Base-by-base conservation (phyloP, 805 yeast genomes). In the Lachancea mirantina region DNA sequence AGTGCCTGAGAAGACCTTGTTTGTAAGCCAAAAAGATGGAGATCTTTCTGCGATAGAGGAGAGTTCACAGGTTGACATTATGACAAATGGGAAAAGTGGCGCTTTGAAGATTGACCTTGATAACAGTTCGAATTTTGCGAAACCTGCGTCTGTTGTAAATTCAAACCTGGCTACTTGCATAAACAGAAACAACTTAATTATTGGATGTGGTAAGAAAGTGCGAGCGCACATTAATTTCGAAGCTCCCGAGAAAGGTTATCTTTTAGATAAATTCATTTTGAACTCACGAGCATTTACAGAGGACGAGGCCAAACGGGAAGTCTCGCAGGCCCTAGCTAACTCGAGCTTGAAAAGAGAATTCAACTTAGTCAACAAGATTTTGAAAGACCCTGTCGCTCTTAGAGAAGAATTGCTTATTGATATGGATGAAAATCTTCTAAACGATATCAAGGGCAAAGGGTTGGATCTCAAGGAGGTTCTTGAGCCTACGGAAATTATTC, bases 371-470 rank as follows among this genome's bases (percentile, higher is more conserved):
- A 72, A 72, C 41, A 65, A 59, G 35, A 43, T 47, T 1, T 52
- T 45, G 3, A 52, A 75, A 31, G 55, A 66, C 14, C 74, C 69
- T 45, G 74, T 65, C 6, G 78, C 73, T 21, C 54, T 76, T 4
- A 48, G 74, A 18, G 41, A 57, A 2, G 75, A 72, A 36, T 73
- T 79, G 67, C 57, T 62, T 4, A 38, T 77, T 0, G 60, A 61
- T 10, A 46, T 72, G 13, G 65, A 78, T 1, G 28, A 34, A 6
- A 32, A 28, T 4, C 32, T 65, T 7, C 34, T 57, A 15, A 45
- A 53, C 0, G 27, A 32, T 5, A 49, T 73, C 14, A 46, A 57
- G 16, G 49, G 55, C 24, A 26, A 43, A 26, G 33, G 35, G 10
- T 15, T 47, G 43, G 43, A 53, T n/a, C 35, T 47, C 31, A 23